Percentiles rank a stretch among this genome's conserved stretches.
phyloP scores from a whole-genome alignment of 352 stramenopile species.

The Nothophytophthora sp. region DNA sequence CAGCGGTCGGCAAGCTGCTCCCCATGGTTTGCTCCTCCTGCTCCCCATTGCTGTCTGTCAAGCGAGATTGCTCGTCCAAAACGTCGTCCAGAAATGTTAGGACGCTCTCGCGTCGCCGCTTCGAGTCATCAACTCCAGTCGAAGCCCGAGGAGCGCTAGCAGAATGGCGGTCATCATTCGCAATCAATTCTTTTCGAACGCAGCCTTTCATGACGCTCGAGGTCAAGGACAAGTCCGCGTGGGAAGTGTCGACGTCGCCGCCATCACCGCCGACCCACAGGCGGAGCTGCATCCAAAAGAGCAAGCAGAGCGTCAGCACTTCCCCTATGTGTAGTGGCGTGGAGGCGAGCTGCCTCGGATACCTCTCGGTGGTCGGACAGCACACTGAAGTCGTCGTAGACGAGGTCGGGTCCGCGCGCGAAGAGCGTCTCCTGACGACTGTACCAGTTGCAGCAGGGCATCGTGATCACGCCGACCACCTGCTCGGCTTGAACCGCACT shows the following conservation, averaged over 20 bases:
- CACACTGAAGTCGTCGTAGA: constrained; percentile 87
- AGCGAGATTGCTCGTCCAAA: constrained; percentile 10
- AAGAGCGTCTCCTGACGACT: constrained; percentile 63
- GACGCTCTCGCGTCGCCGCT: constrained; percentile 13
- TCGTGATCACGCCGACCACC: constrained; percentile 64
- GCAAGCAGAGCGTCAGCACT: not conserved
- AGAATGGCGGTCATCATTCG: not conserved
- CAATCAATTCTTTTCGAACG: constrained; percentile 26
- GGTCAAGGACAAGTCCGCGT: constrained; percentile 14
- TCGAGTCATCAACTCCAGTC: not conserved
- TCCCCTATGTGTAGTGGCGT: not conserved
- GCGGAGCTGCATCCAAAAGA: constrained; percentile 37
- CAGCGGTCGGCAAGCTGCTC: constrained; percentile 14
- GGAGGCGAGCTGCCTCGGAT: not conserved
- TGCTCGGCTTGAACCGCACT: constrained; percentile 60
- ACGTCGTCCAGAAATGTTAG: constrained; percentile 32
- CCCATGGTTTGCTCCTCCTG: constrained; percentile 16
- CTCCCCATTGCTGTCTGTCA: constrained; percentile 13
- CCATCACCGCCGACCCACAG: constrained; percentile 31
- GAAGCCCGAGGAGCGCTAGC: too few species aligned
- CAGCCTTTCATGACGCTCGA: constrained; percentile 59
- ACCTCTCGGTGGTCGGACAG: constrained; percentile 80
- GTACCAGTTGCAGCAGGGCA: constrained; percentile 88
- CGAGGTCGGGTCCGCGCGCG: constrained; percentile 51
- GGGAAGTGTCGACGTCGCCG: constrained; percentile 10